phyloP scores from a whole-genome alignment of 2,329 filamentous ascomycete species.

The Aspergillus transmontanensis region DNA sequence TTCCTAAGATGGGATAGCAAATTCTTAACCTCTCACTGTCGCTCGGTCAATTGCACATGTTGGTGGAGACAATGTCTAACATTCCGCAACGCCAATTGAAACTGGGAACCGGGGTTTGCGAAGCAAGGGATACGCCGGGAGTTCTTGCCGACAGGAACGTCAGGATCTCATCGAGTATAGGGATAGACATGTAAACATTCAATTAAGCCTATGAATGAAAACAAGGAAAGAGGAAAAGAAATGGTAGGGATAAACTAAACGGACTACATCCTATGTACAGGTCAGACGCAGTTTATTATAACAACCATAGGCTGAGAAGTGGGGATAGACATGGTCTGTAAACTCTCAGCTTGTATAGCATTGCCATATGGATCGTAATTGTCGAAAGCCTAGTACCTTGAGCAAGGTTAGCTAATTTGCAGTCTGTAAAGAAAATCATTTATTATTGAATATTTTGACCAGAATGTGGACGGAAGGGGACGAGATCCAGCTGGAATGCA shows the following conservation, averaged over 20 bases:
- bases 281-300: neutral
- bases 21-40: neutral
- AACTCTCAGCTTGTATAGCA: too few species aligned
- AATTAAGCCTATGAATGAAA: neutral
- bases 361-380: neutral
- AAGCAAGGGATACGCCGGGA: neutral
- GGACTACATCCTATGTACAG: neutral
- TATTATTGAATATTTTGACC: neutral
- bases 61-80: neutral
- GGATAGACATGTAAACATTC: fast-evolving
- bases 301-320: neutral
- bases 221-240: neutral
- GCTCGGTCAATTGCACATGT: neutral
- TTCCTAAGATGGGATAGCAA: neutral
- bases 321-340: neutral
- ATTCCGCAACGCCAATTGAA: neutral
- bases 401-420: neutral
- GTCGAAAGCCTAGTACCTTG: neutral
- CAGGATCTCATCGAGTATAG: neutral
- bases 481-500: neutral
- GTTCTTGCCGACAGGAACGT: neutral
- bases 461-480: neutral
- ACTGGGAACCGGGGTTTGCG: neutral
- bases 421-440: neutral
- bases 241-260: neutral